phyloP scores from a whole-genome alignment of 176 grass and related monocot species.

The Canna indica region DNA sequence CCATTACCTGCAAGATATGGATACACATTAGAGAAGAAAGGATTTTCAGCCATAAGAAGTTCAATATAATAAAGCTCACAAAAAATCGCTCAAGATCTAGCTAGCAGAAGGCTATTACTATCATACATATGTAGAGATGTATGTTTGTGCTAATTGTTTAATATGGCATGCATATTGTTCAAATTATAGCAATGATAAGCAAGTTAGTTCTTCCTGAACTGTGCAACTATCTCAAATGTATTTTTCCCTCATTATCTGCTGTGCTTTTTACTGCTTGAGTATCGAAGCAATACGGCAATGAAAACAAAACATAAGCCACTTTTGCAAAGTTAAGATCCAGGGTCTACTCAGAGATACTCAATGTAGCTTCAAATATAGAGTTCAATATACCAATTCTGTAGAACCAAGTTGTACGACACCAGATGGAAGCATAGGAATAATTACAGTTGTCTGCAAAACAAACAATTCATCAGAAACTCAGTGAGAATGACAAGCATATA shows the following conservation, averaged over 20 bases:
- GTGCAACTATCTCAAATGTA: not conserved
- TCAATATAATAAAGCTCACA: not conserved
- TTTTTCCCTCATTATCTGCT: not conserved
- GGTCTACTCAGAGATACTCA: not conserved
- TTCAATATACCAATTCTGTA: conserved; percentile 38
- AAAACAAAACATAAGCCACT: not conserved
- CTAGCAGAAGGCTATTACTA: not conserved
- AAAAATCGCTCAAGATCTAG: not conserved
- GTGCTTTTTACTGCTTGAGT: not conserved
- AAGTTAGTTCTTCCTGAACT: not conserved
- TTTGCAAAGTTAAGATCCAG: not conserved
- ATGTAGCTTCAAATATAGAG: not conserved
- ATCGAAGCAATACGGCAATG: not conserved
- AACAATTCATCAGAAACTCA: conserved; percentile 22
- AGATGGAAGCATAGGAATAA: conserved; percentile 57
- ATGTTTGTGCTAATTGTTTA: not conserved
- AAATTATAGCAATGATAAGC: too few relatives aligned
- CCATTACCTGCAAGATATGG: conserved; percentile 39
- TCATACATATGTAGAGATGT: not conserved
- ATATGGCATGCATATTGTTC: too few relatives aligned
- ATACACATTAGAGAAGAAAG: not conserved
- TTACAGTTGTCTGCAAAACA: conserved; percentile 55
- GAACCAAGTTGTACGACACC: conserved; percentile 76
- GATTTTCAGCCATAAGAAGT: conserved; percentile 9
- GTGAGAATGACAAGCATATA: not conserved